Percentiles rank a stretch among this genome's conserved stretches.
phyloP scores from a whole-genome alignment of 805 yeast genomes.

The Metschnikowia proteae region DNA sequence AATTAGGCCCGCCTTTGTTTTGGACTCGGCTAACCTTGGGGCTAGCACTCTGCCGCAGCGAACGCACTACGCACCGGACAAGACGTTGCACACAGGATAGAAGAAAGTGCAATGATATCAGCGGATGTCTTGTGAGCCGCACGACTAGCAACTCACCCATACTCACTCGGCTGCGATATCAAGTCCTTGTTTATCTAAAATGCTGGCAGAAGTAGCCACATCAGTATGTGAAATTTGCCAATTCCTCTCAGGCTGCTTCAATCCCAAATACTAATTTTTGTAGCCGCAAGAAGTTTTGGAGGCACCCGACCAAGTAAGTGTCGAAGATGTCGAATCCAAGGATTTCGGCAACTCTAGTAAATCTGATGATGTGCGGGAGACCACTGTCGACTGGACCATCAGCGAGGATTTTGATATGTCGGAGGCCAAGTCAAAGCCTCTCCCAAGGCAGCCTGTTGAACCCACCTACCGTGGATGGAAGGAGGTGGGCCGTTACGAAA shows the following conservation, averaged over 20 bases:
- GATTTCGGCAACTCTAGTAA: slow-evolving; percentile 4
- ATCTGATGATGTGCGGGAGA: slow-evolving; percentile 8
- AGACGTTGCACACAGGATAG: background rate
- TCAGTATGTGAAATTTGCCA: slow-evolving; percentile 13
- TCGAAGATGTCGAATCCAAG: slow-evolving; percentile 13
- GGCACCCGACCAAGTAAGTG: slow-evolving; percentile 28
- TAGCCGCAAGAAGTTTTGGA: slow-evolving; percentile 34
- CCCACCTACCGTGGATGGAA: slow-evolving; percentile 90
- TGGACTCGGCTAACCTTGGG: background rate
- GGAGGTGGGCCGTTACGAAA: slow-evolving; percentile 86
- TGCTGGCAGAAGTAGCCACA: slow-evolving; percentile 14
- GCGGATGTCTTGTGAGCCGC: background rate
- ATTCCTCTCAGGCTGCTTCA: background rate
- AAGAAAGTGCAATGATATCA: slow-evolving; percentile 7
- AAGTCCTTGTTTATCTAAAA: background rate
- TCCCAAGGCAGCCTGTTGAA: slow-evolving; percentile 50
- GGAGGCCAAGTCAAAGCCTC: slow-evolving; percentile 33
- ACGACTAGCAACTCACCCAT: slow-evolving; percentile 4
- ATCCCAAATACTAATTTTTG: slow-evolving; percentile 15
- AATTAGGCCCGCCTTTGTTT: too few species aligned
- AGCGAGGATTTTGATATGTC: slow-evolving; percentile 38
- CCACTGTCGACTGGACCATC: slow-evolving; percentile 24
- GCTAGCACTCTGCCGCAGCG: background rate
- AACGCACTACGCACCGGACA: background rate
- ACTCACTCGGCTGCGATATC: background rate